Base-by-base conservation (phyloP, 2,329 filamentous ascomycete species). In the Monilinia fructicola region DNA sequence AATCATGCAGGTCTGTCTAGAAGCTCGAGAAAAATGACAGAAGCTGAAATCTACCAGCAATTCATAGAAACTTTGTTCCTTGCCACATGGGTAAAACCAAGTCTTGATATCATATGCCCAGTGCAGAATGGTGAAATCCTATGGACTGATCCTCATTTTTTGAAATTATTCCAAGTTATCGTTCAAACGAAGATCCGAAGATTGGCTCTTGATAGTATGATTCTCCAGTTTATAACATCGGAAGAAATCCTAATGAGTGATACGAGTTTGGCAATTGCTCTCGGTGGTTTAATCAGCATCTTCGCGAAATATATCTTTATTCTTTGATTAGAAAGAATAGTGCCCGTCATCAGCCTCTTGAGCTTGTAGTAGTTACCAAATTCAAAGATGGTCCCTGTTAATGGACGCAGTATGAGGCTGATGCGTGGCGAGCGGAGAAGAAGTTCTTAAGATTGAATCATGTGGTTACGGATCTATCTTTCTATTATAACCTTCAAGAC, bases 21-120 rank as follows among this genome's bases (percentile, higher is more conserved):
- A 60, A 60, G 42, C 56, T 23, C 28, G 44, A 23, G 1, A 11
- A 3, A 44, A 60, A 60, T 50, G 44, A 3, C 28, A 38, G 31
- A 50, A 21, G 21, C 16, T 60, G 4, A 11, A 10, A 50, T 60
- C 28, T 60, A 60, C n/a, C 9, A 21, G 44, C 18, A 21, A 2
- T 21, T 6, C 4, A 7, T 0, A 18, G 2, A 0, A 5, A 21
- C 2, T 21, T 21, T 7, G 3, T n/a, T 23, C 11, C 28, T 28
- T 12, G 28, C 28, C 18, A 38, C 50, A 14, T 60, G 56, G 56
- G 18, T 60, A 2, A 60, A 38, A 12, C 44, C 56, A 4, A 48
- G 3, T 6, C n/a, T 60, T 16, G 56, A 60, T 11, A 60, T 60
- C 12, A 7, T 60, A 2, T 60, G 56, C 1, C 56, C 56, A 16